Evolutionary conservation across 1,284 basidiomycete species (phyloP), one percentile per base, ranked within the genome.

Genomic region (Trichosporon asahii): DNA sequence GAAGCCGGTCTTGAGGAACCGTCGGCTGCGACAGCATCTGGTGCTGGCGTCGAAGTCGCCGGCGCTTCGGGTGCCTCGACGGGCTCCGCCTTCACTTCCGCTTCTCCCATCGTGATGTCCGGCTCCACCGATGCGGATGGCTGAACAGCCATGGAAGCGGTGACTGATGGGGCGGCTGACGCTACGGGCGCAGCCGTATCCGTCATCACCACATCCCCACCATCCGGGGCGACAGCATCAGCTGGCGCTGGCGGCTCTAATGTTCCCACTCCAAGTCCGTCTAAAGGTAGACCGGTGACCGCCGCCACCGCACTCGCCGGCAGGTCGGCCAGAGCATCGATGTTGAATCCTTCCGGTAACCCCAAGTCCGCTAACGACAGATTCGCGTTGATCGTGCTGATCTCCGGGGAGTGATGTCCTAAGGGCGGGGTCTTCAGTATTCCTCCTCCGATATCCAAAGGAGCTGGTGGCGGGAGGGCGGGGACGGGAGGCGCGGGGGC

Each of bases 401-500:
- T 61, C 57, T 61, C 57, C 23, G 57, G 57, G 8, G 57, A 61
- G 57, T n/a, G 57, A 18, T 61, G 57, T n/a, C 29, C 57, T 61
- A 61, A 61, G 18, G 57, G 57, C 5, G 57, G 57, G 3, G 57
- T 61, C 57, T 61, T 33, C 6, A 61, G 57, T 14, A 61, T 33
- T 5, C 57, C 29, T 14, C 57, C 60, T 21, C 40, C 57, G 14
- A 46, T 23, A 2, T 57, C 64, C 9, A 68, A 40, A 11, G 23
- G 27, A 12, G 44, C 57, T 61, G 57, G 65, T 23, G 65, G 65
- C 9, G 65, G 65, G 23, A 66, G 25, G 11, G 25, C 65, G 21
- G 68, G 68, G 4, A 74, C 75, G 2, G 79, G 79, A 21, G 79
- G 79, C 1, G 75, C 75, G 5, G 71, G 72, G 7, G 74, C 70